phyloP scores from a whole-genome alignment of 1,139 yeast species.

The Candida albicans region DNA sequence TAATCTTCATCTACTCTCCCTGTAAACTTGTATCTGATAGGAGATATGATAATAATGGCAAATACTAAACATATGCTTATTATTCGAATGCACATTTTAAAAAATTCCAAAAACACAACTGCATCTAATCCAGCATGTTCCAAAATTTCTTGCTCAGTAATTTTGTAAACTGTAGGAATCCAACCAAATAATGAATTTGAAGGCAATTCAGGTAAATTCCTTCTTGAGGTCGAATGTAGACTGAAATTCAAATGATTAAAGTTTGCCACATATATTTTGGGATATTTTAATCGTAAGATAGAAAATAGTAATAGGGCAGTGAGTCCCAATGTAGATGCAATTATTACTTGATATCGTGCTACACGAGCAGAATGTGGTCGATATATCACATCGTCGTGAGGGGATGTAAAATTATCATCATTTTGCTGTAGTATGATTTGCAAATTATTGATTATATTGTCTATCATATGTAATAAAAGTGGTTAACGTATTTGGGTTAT shows the following conservation, averaged over 20 bases:
- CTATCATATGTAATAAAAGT: background rate
- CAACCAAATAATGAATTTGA: constrained; percentile 66
- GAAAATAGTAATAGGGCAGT: constrained; percentile 67
- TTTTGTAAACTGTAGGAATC: constrained; percentile 64
- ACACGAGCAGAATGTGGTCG: constrained; percentile 35
- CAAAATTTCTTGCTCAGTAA: constrained; percentile 73
- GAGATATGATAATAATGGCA: constrained; percentile 68
- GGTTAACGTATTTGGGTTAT: background rate
- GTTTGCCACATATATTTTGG: constrained; percentile 67
- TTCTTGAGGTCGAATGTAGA: constrained; percentile 45
- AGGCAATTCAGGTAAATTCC: constrained; percentile 40
- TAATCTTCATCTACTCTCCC: constrained; percentile 60
- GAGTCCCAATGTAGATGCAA: constrained; percentile 64
- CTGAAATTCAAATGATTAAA: constrained; percentile 44
- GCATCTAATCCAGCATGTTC: constrained; percentile 95
- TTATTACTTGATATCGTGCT: constrained; percentile 52
- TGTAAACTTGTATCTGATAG: constrained; percentile 68
- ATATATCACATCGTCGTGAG: constrained; percentile 11
- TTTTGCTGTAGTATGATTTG: background rate
- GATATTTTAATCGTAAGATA: constrained; percentile 62
- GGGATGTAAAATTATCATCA: background rate
- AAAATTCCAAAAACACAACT: constrained; percentile 78
- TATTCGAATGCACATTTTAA: constrained; percentile 71
- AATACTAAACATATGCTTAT: constrained; percentile 57
- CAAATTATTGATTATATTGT: background rate